phyloP scores from a whole-genome alignment of 1,139 yeast species.

The Zygosaccharomyces pseudobailii region DNA sequence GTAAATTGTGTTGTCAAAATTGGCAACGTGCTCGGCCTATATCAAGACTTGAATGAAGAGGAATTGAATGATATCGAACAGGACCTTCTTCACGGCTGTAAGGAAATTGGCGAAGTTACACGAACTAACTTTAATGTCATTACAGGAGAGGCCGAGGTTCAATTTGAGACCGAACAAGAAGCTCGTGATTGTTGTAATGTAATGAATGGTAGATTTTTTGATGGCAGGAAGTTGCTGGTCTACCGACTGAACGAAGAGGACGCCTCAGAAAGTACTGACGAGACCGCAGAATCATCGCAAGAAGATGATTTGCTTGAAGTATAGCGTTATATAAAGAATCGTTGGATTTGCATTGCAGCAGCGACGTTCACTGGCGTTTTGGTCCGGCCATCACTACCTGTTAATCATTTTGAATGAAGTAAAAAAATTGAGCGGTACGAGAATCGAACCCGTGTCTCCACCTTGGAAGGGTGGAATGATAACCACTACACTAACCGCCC shows the following conservation, averaged over 20 bases:
- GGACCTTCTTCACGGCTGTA: constrained; percentile 64
- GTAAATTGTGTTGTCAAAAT: constrained; percentile 27
- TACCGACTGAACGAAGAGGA: constrained; percentile 15
- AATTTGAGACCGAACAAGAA: constrained; percentile 43
- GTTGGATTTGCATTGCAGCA: no score
- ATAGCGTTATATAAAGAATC: not conserved
- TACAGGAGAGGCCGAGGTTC: constrained; percentile 50
- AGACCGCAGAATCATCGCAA: not conserved
- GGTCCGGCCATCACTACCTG: no score
- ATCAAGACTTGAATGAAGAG: constrained; percentile 44
- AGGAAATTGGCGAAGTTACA: constrained; percentile 49
- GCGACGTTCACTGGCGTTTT: no score
- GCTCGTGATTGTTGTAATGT: constrained; percentile 45
- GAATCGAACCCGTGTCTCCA: constrained; percentile 38
- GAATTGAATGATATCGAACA: constrained; percentile 50
- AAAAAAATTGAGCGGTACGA: constrained; percentile 33
- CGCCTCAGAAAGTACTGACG: not conserved
- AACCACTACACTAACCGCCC: constrained; percentile 39
- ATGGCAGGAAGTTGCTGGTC: constrained; percentile 52
- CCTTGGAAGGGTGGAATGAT: constrained; percentile 38
- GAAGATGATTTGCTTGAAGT: constrained; percentile 10
- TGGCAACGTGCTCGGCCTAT: constrained; percentile 41
- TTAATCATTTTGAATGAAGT: no score
- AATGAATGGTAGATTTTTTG: constrained; percentile 62
- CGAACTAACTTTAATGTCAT: constrained; percentile 46